Base-by-base conservation (phyloP, 352 stramenopile species). In the Pilasporangium apinafurcum region DNA sequence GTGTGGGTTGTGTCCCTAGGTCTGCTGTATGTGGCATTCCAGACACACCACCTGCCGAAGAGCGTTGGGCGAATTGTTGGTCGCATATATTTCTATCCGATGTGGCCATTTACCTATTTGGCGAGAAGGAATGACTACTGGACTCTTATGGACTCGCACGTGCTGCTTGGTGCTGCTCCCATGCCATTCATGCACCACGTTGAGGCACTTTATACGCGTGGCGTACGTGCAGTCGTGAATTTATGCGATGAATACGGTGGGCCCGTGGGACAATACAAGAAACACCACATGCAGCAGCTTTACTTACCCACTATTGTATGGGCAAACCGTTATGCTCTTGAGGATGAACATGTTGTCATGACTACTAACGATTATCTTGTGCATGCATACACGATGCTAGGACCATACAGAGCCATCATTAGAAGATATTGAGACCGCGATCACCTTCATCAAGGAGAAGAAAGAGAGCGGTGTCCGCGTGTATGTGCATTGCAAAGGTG, bases 401-500 rank as follows among this genome's bases (percentile, higher is more conserved):
- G 83, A 96, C 67, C 83, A 95, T 59, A 80, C 56, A 8, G 84
- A 96, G 51, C 84, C 83, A 16, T 78, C 75, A 2, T 44, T 93
- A 1, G 59, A 59, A 25, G 68, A 81, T 30, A 51, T 96, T 18
- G 52, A 86, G 46, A 59, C 59, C 8, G 86, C 83, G 7, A 81
- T 97, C 24, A 62, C 69, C 12, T 97, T 97, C 47, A 96, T 98
- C 49, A 35, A 88, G 48, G 64, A 92, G 38, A 85, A 97, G 52
- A 68, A 87, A 32, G 53, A 76, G 20, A 60, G 64, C 41, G 92
- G 91, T 18, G 85, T 88, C 27, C 68, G 81, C 24, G 94, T 97
- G n/a, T 98, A 98, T 50, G 90, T 98, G 36, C 95, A 98, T 58
- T 98, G 95, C 73, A 96, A 97, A 65, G 87, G 89, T 27, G 95